Base-by-base conservation (phyloP, 129 eudicot species). In the Tagetes patula region DNA sequence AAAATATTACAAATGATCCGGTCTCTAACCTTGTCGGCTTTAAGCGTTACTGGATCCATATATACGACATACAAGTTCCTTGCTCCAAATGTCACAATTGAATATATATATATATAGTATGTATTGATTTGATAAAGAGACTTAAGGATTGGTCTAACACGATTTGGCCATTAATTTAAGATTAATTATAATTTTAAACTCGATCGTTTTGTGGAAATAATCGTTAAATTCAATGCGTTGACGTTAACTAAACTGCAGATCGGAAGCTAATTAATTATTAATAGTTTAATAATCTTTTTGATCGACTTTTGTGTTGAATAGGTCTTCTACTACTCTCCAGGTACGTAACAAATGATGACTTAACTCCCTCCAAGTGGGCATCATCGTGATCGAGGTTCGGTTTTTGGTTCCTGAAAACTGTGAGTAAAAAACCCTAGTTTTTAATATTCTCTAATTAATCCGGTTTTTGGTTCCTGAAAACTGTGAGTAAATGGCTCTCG, bases 321-420 rank as follows among this genome's bases (percentile, higher is more conserved):
- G 46, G 73, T 75, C 73, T 48, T 75, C 64, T 64, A 27, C 42
- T 50, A 75, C 50, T 58, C 53, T 71, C 75, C 13, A 40, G 6
- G 52, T 27, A 54, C 11, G 55, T 36, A 54, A 12, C 8, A 52
- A 53, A 61, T 61, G 27, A 61, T 11, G 42, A 60, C 14, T 6
- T 56, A 33, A 60, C 20, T 32, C 20, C 0, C n/a, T n/a, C n/a
- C n/a, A n/a, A n/a, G n/a, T n/a, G n/a, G n/a, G 45, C 7, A 6
- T 5, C 6, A 1, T 42, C 8, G 8, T 5, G 8, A n/a, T n/a
- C n/a, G n/a, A n/a, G n/a, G n/a, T n/a, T n/a, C n/a, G n/a, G n/a
- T n/a, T n/a, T n/a, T n/a, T n/a, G n/a, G n/a, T n/a, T n/a, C n/a
- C n/a, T n/a, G n/a, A n/a, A n/a, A n/a, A n/a, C n/a, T n/a, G n/a